phyloP scores from a whole-genome alignment of 139 green algal species.

The Spirogloea muscicola region DNA sequence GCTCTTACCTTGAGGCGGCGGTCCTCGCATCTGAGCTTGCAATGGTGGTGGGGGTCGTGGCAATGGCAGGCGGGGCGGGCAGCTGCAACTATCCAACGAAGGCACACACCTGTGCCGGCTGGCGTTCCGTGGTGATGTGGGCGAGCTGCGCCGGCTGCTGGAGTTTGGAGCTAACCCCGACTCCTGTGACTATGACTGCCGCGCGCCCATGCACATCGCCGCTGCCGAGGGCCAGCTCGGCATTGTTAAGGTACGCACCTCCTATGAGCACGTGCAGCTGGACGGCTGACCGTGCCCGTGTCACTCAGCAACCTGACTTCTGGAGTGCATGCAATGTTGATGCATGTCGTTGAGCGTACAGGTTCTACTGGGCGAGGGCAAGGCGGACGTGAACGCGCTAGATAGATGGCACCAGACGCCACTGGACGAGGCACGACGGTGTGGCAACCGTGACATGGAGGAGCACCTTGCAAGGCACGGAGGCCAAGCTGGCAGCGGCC shows the following conservation, averaged over 20 bases:
- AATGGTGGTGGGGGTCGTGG: no score
- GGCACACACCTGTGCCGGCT: slow-evolving; percentile 33
- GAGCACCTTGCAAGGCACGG: neutral
- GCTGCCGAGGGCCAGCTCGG: slow-evolving; percentile 29
- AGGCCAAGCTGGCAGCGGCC: neutral
- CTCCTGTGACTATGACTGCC: slow-evolving; percentile 29
- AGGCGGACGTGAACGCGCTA: neutral
- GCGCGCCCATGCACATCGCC: slow-evolving; percentile 52
- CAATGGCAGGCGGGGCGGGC: slow-evolving; percentile 5
- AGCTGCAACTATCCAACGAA: slow-evolving; percentile 34
- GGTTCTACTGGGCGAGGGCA: neutral
- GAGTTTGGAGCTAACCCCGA: slow-evolving; percentile 14
- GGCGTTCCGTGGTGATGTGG: neutral
- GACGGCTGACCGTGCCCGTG: no score
- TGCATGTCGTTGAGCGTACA: neutral
- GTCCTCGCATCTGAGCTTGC: no score
- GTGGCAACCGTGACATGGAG: neutral
- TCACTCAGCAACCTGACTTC: no score
- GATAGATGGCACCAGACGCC: neutral
- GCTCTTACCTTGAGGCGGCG: no score
- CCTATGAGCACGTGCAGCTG: neutral
- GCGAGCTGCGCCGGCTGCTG: slow-evolving; percentile 19
- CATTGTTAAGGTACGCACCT: slow-evolving; percentile 8
- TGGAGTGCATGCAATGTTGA: neutral
- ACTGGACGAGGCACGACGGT: neutral